Base-by-base conservation (phyloP, 352 stramenopile species). In the Phytophthora citricola region DNA sequence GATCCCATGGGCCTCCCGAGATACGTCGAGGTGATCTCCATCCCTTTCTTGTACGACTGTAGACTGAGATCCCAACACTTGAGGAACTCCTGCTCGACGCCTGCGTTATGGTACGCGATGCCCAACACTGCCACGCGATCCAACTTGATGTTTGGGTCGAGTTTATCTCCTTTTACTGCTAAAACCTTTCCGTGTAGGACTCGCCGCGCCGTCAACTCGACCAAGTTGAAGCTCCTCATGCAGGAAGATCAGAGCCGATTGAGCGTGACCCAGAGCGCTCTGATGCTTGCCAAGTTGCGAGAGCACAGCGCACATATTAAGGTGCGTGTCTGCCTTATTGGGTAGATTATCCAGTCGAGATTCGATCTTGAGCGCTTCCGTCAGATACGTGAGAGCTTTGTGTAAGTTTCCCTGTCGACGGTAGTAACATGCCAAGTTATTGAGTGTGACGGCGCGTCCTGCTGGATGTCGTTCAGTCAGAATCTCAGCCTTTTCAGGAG, bases 21-120 rank as follows among this genome's bases (percentile, higher is more conserved):
- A 67, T 95, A 93, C 17, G 66, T 74, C 11, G 87, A 76, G 3
- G 90, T 87, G 41, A 97, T 73, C 53, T 98, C 89, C 14, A 95
- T 90, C 4, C 93, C 95, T 70, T 98, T 98, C 40, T 87, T 85
- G 77, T 98, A 98, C 14, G 89, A 95, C 39, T 95, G 78, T 8
- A 98, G 44, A 48, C 87, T 96, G 17, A 94, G 71, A 47, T 98
- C 89, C 62, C 87, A 97, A 54, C 87, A 92, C 59, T 98, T 98
- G 15, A 98, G 75, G 59, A 98, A 98, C 60, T 98, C 95, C 46
- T 98, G 91, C 69, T 98, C 95, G 17, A 98, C 95, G 24, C 93
- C 95, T 39, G 98, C 91, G 58, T 98, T 98, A 64, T 98, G 95
- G 70, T 98, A 98, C 7, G 94, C 95, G 29, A 98, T 98, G 1